These are phyloP conservation scores for Zygotorulaspora florentina DNA, from an alignment of 805 yeast genomes.

Conservation along the genomic window DNA sequence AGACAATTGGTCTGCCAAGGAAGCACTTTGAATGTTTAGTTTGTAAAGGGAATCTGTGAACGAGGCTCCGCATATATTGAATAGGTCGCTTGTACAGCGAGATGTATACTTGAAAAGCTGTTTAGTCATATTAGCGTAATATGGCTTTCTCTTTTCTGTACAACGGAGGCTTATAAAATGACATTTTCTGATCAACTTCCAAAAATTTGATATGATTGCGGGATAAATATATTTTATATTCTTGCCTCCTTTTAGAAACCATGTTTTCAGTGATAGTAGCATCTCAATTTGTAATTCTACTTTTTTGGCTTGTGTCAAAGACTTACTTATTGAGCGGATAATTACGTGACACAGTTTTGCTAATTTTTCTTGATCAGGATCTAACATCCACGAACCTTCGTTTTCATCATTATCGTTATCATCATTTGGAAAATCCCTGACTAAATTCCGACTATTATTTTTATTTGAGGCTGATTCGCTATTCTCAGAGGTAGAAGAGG, in stretches of 20 bases:
- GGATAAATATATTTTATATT: slow-evolving; percentile 70
- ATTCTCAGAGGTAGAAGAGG: neutral
- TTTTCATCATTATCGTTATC: slow-evolving; percentile 20
- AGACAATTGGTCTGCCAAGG: slow-evolving; percentile 71
- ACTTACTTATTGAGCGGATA: slow-evolving; percentile 29
- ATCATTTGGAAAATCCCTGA: slow-evolving; percentile 1
- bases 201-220: slow-evolving; percentile 58
- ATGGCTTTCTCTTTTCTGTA: slow-evolving; percentile 18
- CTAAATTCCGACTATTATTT: slow-evolving; percentile 11
- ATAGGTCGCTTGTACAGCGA: slow-evolving; percentile 64
- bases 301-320: slow-evolving; percentile 11
- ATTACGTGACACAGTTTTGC: slow-evolving; percentile 68
- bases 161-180: slow-evolving; percentile 25
- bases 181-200: slow-evolving; percentile 54
- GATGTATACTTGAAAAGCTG: slow-evolving; percentile 72
- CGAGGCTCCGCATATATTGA: slow-evolving; percentile 27
- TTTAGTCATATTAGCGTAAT: slow-evolving; percentile 33
- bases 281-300: slow-evolving; percentile 34
- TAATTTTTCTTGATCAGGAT: slow-evolving; percentile 50
- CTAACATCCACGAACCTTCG: slow-evolving; percentile 25
- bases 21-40: slow-evolving; percentile 61
- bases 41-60: slow-evolving; percentile 36
- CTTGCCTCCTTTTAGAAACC: slow-evolving; percentile 39
- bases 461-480: slow-evolving; percentile 5
- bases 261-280: slow-evolving; percentile 34